These are phyloP conservation scores for Clarireedia homoeocarpa DNA, from an alignment of 2,329 filamentous ascomycete species.

Conservation along the genomic window DNA sequence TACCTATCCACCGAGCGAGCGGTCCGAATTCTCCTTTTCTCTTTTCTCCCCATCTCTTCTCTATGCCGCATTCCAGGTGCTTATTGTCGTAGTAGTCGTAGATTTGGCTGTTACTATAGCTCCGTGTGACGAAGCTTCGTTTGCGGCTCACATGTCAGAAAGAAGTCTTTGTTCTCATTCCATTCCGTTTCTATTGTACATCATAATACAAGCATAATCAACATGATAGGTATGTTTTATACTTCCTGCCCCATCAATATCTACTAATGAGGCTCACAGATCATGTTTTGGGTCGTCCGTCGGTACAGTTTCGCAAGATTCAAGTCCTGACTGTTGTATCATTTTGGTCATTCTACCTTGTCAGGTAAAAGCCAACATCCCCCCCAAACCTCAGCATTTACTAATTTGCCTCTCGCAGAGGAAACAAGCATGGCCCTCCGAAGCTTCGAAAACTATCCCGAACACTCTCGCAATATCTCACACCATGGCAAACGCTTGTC, in stretches of 20 bases:
- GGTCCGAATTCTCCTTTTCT: too few relatives aligned
- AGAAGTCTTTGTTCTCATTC: background rate
- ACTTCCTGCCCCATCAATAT: background rate
- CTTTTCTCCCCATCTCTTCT: too few relatives aligned
- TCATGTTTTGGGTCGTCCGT: slow-evolving; percentile 86
- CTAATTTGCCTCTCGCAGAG: slow-evolving; percentile 42
- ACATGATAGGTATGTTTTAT: slow-evolving; percentile 6
- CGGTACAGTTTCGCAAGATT: slow-evolving; percentile 81
- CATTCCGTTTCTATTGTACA: slow-evolving; percentile 3
- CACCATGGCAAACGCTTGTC: slow-evolving; percentile 83
- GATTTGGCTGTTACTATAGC: background rate
- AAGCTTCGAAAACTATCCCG: slow-evolving; percentile 62
- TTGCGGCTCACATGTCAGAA: slow-evolving; percentile 3
- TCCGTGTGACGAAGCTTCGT: background rate
- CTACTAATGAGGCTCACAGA: slow-evolving; percentile 40
- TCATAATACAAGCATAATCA: background rate
- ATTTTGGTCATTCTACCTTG: slow-evolving; percentile 84
- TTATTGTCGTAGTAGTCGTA: too few relatives aligned
- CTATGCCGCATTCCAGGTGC: too few relatives aligned
- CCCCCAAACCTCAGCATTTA: background rate
- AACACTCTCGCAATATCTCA: slow-evolving; percentile 62
- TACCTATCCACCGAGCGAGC: too few relatives aligned
- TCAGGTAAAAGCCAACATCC: slow-evolving; percentile 45
- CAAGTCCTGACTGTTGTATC: slow-evolving; percentile 87
- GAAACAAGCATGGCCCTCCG: slow-evolving; percentile 83